Percentiles rank a stretch among this genome's conserved stretches.
These are phyloP conservation scores for Hyaloscypha finlandica DNA, from an alignment of 495 filamentous ascomycete species.

Conservation along the genomic window DNA sequence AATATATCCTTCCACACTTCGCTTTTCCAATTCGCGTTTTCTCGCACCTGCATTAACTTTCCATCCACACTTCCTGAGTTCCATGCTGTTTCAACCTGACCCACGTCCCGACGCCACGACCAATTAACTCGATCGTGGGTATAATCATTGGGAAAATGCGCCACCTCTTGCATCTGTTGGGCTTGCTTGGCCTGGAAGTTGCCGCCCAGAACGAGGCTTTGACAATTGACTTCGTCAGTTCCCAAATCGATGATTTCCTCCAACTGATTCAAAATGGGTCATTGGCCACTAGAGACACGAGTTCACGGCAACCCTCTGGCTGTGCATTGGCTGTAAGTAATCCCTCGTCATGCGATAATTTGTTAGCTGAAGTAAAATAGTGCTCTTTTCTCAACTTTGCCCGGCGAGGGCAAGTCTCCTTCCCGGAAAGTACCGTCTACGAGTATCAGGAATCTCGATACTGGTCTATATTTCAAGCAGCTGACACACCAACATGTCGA, in stretches of 20 bases:
- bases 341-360: too few species aligned
- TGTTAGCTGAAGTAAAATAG: slow-evolving; percentile 21
- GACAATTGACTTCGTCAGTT: slow-evolving; percentile 10
- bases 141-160: too few species aligned
- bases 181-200: background rate
- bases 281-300: slow-evolving; percentile 1
- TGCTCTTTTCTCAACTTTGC: slow-evolving; percentile 30
- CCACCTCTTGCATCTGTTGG: background rate
- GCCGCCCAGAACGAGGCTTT: slow-evolving; percentile 11
- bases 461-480: slow-evolving; percentile 53
- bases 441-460: slow-evolving; percentile 34
- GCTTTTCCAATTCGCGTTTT: too few species aligned
- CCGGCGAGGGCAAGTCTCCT: slow-evolving; percentile 27
- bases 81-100: too few species aligned
- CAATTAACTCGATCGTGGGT: too few species aligned
- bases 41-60: too few species aligned
- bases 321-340: too few species aligned
- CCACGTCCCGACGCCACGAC: too few species aligned
- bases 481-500: slow-evolving; percentile 30
- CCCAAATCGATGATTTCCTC: slow-evolving; percentile 10
- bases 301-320: too few species aligned
- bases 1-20: too few species aligned
- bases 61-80: too few species aligned
- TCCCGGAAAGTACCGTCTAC: slow-evolving; percentile 20
- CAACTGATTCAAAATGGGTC: slow-evolving; percentile 17